These are phyloP conservation scores for Tympanopsis confertula DNA, from an alignment of 2,329 filamentous ascomycete species.

Conservation along the genomic window DNA sequence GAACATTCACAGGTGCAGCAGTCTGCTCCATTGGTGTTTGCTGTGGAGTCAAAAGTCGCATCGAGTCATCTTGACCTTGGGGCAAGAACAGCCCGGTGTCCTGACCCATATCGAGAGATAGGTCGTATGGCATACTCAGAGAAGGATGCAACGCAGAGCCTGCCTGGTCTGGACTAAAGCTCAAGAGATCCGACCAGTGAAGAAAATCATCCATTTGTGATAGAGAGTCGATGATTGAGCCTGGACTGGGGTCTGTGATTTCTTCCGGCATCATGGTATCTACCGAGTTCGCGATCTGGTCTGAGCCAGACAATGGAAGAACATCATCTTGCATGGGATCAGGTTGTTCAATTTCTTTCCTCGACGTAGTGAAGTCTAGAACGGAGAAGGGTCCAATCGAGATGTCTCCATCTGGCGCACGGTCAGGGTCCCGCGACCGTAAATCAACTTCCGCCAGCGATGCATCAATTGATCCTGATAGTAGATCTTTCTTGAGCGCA, in stretches of 20 bases:
- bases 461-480: conserved; percentile 16
- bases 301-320: no score
- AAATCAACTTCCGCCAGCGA: conserved; percentile 17
- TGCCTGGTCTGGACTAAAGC: conserved; percentile 12
- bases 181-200: conserved; percentile 18
- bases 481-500: conserved; percentile 10
- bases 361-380: background rate
- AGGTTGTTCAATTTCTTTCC: background rate
- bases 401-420: conserved; percentile 1
- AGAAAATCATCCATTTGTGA: conserved; percentile 15
- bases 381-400: background rate
- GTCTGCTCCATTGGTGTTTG: conserved; percentile 3
- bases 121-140: no score
- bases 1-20: conserved; percentile 4
- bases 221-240: conserved; percentile 2
- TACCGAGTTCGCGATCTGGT: background rate
- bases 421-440: conserved; percentile 10
- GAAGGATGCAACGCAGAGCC: conserved; percentile 2
- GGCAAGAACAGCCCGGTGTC: background rate
- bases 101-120: background rate
- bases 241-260: conserved; percentile 7
- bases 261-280: conserved; percentile 4
- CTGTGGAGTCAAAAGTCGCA: conserved; percentile 1
- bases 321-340: background rate
- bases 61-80: background rate